These are phyloP conservation scores for Trichoderma gracile DNA, from an alignment of 2,329 filamentous ascomycete genomes.

Conservation along the genomic window DNA sequence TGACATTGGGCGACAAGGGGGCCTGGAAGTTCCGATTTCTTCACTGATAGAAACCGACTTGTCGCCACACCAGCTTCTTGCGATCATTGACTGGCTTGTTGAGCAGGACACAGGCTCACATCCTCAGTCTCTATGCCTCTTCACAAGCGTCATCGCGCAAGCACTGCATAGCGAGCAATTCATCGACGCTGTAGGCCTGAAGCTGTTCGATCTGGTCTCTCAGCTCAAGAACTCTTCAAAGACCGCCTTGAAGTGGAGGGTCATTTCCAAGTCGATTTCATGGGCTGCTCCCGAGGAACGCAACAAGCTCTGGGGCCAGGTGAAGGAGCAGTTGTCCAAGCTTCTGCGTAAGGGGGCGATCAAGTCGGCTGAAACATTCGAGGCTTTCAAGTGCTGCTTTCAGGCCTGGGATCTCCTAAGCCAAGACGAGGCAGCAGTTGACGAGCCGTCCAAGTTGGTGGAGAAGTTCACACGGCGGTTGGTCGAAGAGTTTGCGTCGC, in stretches of 20 bases:
- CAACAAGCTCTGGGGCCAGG: constrained; percentile 37
- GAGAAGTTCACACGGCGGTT: constrained; percentile 40
- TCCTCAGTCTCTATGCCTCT: constrained; percentile 42
- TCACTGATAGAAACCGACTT: constrained; percentile 45
- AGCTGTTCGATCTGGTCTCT: constrained; percentile 42
- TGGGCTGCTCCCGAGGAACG: constrained; percentile 40
- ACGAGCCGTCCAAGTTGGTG: constrained; percentile 37
- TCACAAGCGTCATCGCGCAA: constrained; percentile 46
- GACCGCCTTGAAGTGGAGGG: constrained; percentile 45
- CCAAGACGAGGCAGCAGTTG: constrained; percentile 39
- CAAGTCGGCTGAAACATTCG: constrained; percentile 40
- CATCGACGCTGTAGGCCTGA: constrained; percentile 44
- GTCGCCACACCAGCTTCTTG: constrained; percentile 47
- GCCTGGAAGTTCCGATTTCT: constrained; percentile 29
- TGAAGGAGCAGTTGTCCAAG: constrained; percentile 39
- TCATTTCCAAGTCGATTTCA: constrained; percentile 40
- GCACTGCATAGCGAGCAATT: constrained; percentile 47
- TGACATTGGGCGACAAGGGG: constrained; percentile 30
- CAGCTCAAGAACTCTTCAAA: constrained; percentile 36
- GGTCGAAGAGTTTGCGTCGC: constrained; percentile 35
- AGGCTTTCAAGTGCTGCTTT: constrained; percentile 45
- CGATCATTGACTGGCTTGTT: constrained; percentile 47
- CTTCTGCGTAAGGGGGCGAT: constrained; percentile 39
- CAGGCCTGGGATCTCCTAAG: constrained; percentile 43
- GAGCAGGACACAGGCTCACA: constrained; percentile 37